Evolutionary conservation across 495 filamentous ascomycete species (phyloP).

Genomic region (Daldinia decipiens): DNA sequence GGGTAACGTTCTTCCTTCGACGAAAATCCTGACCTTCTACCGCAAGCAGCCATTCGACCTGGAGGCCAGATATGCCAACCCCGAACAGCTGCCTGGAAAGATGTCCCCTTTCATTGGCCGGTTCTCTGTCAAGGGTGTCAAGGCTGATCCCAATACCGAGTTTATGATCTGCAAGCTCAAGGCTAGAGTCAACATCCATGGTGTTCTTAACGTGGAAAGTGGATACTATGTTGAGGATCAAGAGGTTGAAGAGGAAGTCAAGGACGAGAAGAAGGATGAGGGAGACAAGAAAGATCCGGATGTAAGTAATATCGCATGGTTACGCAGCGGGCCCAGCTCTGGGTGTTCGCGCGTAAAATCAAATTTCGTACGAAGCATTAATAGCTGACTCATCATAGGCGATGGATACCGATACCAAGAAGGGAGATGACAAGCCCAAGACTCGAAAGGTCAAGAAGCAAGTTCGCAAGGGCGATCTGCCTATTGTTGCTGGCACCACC

Average conservation of each 20-base stretch:
- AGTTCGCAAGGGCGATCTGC: conserved; percentile 95
- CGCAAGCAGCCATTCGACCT: conserved; percentile 97
- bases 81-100: conserved; percentile 90
- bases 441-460: conserved; percentile 99
- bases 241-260: conserved; percentile 94
- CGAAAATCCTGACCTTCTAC: conserved; percentile 99
- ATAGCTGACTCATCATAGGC: conserved; percentile 64
- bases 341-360: background rate
- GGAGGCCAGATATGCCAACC: conserved; percentile 91
- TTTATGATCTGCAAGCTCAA: conserved; percentile 99
- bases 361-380: background rate
- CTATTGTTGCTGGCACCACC: conserved; percentile 82
- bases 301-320: conserved; percentile 62
- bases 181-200: conserved; percentile 95
- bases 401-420: conserved; percentile 88
- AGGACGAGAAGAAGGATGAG: conserved; percentile 65
- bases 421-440: conserved; percentile 84
- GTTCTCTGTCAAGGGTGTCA: conserved; percentile 92
- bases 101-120: conserved; percentile 93
- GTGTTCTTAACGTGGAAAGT: conserved; percentile 94
- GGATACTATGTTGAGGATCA: conserved; percentile 99
- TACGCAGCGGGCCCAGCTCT: background rate
- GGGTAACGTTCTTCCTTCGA: conserved; percentile 97
- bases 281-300: conserved; percentile 75
- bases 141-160: conserved; percentile 85